Evolutionary conservation across 768 basidiomycete species (phyloP), one percentile per base, ranked within the genome.

Genomic region (Tylopilus sp.): DNA sequence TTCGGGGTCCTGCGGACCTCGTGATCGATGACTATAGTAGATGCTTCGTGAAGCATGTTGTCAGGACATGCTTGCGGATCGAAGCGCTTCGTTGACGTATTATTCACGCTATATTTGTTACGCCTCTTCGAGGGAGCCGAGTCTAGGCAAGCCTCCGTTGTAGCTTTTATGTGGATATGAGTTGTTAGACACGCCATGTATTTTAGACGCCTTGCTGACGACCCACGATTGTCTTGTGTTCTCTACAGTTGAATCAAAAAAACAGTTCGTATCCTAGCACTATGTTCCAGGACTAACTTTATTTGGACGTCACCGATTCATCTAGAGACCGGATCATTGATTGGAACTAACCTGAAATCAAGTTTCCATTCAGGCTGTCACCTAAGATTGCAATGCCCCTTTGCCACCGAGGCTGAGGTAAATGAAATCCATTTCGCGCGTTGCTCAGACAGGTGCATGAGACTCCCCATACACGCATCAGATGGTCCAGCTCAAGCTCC

Each of bases 61-160:
- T 56, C 44, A 61, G 65, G 59, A 65, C 25, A 48, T 51, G 55
- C 43, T 57, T 45, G 23, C 55, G 39, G 48, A 50, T 55, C 44
- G 25, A 26, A 26, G 40, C 22, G 51, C 47, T 55, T 57, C 42
- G 51, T 44, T 46, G 52, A 48, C 64, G 64, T 64, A 68, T 64
- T 52, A 30, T 56, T 62, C 48, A 40, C 1, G 33, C 12, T 40
- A 50, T 59, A 41, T 56, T 52, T 59, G 26, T 52, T 49, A 22
- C 26, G 22, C 35, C 42, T 54, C 64, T 26, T 53, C 40, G 33
- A 46, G 26, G 42, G n/a, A n/a, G n/a, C 41, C 7, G 26, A 56
- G 61, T 52, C 55, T 64, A n/a, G 58, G 64, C n/a, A 48, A 58
- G 58, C 54, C 56, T 40, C 17, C 17, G 33, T 21, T 53, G 54